Base-by-base conservation (phyloP, 2,329 filamentous ascomycete genomes). In the Talaromyces sp. region DNA sequence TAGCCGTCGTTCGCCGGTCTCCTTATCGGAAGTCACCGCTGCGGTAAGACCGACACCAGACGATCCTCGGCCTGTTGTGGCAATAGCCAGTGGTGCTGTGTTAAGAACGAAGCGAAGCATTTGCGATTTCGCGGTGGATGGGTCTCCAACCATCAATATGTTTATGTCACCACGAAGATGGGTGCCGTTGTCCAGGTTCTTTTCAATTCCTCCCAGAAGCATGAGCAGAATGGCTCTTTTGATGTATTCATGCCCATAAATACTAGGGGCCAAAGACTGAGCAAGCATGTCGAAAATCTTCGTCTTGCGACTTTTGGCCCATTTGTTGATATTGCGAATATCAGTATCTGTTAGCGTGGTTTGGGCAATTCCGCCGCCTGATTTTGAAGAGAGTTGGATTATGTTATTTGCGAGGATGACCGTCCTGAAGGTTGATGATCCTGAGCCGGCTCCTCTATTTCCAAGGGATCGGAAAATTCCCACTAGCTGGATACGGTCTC, bases 141-240 rank as follows among this genome's bases (percentile, higher is more conserved):
- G 95, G 75, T 99, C 95, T 78, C 95, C 95, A 51, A 99, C 93
- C 95, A 99, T 98, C 57, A 99, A 83, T 67, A 99, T 96, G 75
- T 99, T 99, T 79, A 99, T 98, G 72, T 99, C 95, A 80, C 95
- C 95, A 84, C 95, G 89, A 73, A 99, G 79, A 84, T 99, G 95
- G 1, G 95, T 98, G 62, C 95, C 95, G 69, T 99, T 99, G 65
- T 98, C 95, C 61, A 99, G 78, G 71, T 99, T 99, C 83, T 99
- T 99, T 81, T 99, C 95, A 84, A 96, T 92, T 62, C 95, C 95
- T 71, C 95, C 91, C 15, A 99, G 81, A 30, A 99, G 84, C 91
- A 98, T 96, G 55, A 99, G 85, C 33, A 99, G 79, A 66, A 99
- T 96, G 0, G 95, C 95, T 77, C 96, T 97, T 78, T 99, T 99